Percentiles rank a stretch among this genome's conserved stretches.
These are phyloP conservation scores for Syncephalastrum sp. DNA, from an alignment of 371 early-diverging fungal species.

Conservation along the genomic window DNA sequence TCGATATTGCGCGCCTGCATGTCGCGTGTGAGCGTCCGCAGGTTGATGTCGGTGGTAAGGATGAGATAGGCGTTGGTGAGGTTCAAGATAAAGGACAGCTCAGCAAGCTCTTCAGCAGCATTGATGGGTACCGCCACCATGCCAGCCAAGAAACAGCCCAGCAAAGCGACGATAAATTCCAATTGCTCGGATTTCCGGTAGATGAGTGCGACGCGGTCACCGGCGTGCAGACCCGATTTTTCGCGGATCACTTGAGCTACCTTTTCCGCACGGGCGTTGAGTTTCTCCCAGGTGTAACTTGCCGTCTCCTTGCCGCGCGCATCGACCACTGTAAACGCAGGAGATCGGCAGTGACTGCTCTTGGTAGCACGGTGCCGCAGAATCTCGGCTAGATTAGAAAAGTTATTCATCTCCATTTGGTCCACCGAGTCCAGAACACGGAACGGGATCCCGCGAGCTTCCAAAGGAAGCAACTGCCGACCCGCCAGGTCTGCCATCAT, in stretches of 20 bases:
- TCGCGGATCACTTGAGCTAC: constrained; percentile 63
- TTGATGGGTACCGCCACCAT: constrained; percentile 84
- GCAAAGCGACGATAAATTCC: constrained; percentile 76
- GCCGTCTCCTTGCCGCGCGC: constrained; percentile 69
- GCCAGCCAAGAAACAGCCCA: constrained; percentile 80
- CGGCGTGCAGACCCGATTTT: constrained; percentile 51
- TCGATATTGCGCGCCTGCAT: constrained; percentile 56
- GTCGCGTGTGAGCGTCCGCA: constrained; percentile 69
- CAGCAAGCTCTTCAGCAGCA: constrained; percentile 76
- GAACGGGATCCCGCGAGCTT: constrained; percentile 33
- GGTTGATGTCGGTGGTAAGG: constrained; percentile 81
- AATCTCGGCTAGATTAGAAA: constrained; percentile 55
- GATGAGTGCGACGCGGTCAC: constrained; percentile 76
- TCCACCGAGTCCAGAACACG: constrained; percentile 17
- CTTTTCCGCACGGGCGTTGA: constrained; percentile 70
- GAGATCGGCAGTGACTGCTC: constrained; percentile 34
- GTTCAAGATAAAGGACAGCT: constrained; percentile 72
- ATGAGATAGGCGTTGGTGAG: constrained; percentile 64
- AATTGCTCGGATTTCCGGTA: constrained; percentile 79
- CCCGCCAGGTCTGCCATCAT: constrained; percentile 39
- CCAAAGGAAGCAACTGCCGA: constrained; percentile 39
- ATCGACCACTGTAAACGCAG: constrained; percentile 74
- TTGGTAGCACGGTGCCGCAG: constrained; percentile 57
- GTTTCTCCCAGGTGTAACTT: constrained; percentile 71
- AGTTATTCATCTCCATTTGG: constrained; percentile 36